Evolutionary conservation across 441 rosid species (phyloP), one percentile per base, ranked within the genome.

Genomic region (Pelargonium citronellum): DNA sequence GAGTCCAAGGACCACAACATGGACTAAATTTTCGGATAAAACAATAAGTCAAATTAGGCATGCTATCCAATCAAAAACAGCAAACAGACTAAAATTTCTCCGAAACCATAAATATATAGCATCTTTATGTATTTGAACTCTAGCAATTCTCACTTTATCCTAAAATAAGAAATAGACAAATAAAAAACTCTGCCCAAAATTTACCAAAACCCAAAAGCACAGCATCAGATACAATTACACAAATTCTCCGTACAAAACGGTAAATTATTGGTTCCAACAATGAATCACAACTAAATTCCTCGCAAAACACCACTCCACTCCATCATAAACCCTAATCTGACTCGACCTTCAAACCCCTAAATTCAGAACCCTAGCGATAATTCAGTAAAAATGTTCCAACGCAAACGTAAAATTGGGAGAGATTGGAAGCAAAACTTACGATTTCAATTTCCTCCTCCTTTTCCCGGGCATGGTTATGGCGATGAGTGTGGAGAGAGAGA

Each of bases 371-470:
- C 70, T 34, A 70, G 9, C 64, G 49, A 39, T 34, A 74, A 4
- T 30, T 24, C 12, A 46, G 30, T 6, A 70, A 67, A 57, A 68
- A 7, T 44, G 0, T 51, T 10, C 17, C 3, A 27, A 22, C 24
- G 24, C 1, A 22, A 22, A 22, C 24, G 0, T 22, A 22, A 22
- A 57, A 27, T 17, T 41, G 34, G 17, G 66, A 47, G 72, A 49
- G 57, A n/a, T 12, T 12, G 4, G 8, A 57, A 55, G 68, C 53
- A 57, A n/a, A 13, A 73, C 88, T 81, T 70, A 86, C 90, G 68
- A 75, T 70, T 81, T 81, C 51, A 83, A 70, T 61, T 80, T 83
- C 70, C 81, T 83, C 63, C 80, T 80, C 82, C 74, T 81, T 67
- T 78, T 77, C 1, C 81, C 82, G 64, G 74, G 84, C 88, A 86